Conservation (phyloP, 163 green algal genomes). For the Volvox carteri region DNA sequence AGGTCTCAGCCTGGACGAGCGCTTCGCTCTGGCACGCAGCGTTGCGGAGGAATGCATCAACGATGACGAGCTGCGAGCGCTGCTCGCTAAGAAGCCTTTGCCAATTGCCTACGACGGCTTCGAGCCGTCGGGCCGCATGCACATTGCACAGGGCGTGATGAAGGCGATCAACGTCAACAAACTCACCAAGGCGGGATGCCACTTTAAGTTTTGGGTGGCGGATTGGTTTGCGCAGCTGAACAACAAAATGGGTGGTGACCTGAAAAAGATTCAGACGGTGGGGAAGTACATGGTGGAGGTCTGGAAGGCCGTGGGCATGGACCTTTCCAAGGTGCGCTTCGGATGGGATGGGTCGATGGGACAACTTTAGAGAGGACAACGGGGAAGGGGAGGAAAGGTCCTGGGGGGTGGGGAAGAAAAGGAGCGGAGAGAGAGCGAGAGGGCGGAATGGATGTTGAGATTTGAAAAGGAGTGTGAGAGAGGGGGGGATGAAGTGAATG, state of each 20-base stretch:
- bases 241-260: constrained; percentile 99
- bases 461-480: no score
- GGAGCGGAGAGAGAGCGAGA: no score
- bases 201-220: constrained; percentile 99
- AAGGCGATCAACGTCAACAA: constrained; percentile 99
- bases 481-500: no score
- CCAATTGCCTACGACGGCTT: constrained; percentile 98
- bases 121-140: constrained; percentile 97
- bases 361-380: no score
- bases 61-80: constrained; percentile 91
- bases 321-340: constrained; percentile 82
- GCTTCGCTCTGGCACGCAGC: constrained; percentile 85
- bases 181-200: constrained; percentile 93
- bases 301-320: constrained; percentile 99
- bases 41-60: constrained; percentile 95
- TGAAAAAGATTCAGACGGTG: constrained; percentile 99
- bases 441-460: no score
- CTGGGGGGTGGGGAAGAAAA: no score
- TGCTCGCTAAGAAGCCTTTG: constrained; percentile 96
- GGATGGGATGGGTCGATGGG: no score
- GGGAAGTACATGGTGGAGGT: constrained; percentile 91
- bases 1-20: constrained; percentile 84
- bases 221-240: constrained; percentile 99
- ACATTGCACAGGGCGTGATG: constrained; percentile 98
- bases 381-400: no score